Conservation (phyloP, 352 stramenopile genomes). For the Globisporangium sylvaticum region DNA sequence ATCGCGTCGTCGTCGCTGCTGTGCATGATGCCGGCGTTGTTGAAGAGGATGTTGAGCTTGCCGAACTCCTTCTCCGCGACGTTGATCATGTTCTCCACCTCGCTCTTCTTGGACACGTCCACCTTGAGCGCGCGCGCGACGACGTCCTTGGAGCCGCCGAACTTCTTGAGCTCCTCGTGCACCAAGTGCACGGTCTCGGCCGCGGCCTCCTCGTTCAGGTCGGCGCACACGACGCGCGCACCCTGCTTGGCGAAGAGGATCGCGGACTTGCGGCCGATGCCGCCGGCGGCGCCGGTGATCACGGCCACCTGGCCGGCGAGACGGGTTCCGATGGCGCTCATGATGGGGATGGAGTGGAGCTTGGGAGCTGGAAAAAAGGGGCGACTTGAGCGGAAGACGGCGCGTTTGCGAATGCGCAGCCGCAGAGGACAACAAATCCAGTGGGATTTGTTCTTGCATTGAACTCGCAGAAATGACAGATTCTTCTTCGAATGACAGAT, state of each 20-base stretch:
- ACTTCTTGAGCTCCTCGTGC: conserved; percentile 58
- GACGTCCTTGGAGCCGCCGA: conserved; percentile 32
- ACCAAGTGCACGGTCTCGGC: conserved; percentile 64
- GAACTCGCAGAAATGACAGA: too few species aligned
- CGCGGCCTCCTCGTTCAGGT: conserved; percentile 67
- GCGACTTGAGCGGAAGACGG: conserved; percentile 5
- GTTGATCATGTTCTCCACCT: conserved; percentile 76
- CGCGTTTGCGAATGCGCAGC: conserved; percentile 7
- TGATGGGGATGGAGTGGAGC: conserved; percentile 8
- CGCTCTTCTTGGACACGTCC: conserved; percentile 69
- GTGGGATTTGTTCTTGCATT: too few species aligned
- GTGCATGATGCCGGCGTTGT: conserved; percentile 88
- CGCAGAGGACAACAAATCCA: too few species aligned
- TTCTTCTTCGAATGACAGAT: too few species aligned
- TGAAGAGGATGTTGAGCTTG: conserved; percentile 77
- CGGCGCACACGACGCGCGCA: conserved; percentile 72
- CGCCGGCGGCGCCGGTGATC: conserved; percentile 76
- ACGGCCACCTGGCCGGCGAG: conserved; percentile 74
- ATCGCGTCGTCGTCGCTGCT: conserved; percentile 75
- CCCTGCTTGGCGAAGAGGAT: conserved; percentile 83
- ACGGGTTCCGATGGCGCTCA: conserved; percentile 54
- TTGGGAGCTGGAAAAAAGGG: not conserved
- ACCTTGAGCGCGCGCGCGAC: conserved; percentile 55
- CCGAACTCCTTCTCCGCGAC: conserved; percentile 80
- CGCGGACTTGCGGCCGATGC: conserved; percentile 79